Conservation (phyloP, 2,329 filamentous ascomycete genomes). For the Diplodia sapinea region DNA sequence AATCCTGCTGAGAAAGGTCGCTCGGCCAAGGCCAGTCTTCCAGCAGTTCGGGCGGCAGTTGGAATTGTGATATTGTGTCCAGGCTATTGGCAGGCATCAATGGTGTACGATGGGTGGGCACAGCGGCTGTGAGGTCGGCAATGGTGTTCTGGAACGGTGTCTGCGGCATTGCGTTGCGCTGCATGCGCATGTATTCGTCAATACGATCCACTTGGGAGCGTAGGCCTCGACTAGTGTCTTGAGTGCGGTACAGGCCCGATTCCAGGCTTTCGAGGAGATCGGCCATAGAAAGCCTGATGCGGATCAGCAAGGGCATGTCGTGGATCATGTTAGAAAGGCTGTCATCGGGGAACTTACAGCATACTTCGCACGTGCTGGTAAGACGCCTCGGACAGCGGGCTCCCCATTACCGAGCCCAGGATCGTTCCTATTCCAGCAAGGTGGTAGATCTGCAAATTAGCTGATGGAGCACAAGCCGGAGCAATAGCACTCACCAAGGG, state of each 20-base stretch:
- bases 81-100: constrained; percentile 12
- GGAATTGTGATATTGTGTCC: constrained; percentile 40
- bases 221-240: constrained; percentile 50
- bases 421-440: constrained; percentile 57
- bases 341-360: constrained; percentile 39
- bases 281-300: constrained; percentile 45
- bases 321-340: not conserved
- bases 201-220: constrained; percentile 52
- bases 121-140: constrained; percentile 29
- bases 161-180: constrained; percentile 34
- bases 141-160: constrained; percentile 34
- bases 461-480: not conserved
- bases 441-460: constrained; percentile 48
- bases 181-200: constrained; percentile 50
- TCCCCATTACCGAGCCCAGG: constrained; percentile 56
- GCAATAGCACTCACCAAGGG: constrained; percentile 43
- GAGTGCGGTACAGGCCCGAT: constrained; percentile 48
- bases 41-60: constrained; percentile 50
- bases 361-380: constrained; percentile 52
- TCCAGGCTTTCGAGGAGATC: constrained; percentile 55
- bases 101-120: not conserved
- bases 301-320: not conserved
- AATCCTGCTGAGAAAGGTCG: constrained; percentile 27
- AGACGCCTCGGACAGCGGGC: constrained; percentile 50
- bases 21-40: constrained; percentile 51